A percentile compares a stretch with the other conserved stretches of the same genome.
Conservation (phyloP, 2,329 filamentous ascomycete genomes). For the Leptographium lundbergii region DNA sequence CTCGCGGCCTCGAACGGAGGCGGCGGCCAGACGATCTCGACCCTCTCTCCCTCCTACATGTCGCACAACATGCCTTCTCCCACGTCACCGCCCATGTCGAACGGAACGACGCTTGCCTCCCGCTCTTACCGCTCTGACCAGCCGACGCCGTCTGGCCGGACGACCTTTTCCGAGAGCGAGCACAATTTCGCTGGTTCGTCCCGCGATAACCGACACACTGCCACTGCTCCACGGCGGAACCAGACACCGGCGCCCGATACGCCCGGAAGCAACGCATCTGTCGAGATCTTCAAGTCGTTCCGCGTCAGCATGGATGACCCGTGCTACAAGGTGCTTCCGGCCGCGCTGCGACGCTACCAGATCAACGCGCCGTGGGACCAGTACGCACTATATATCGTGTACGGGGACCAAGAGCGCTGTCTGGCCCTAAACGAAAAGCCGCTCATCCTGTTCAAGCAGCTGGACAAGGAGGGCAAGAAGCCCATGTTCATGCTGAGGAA, state of each 20-base stretch:
- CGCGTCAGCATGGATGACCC: constrained; percentile 96
- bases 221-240: constrained; percentile 37
- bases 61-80: constrained; percentile 59
- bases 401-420: constrained; percentile 95
- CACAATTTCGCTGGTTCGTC: constrained; percentile 22
- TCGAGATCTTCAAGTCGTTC: constrained; percentile 99
- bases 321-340: constrained; percentile 91
- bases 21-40: constrained; percentile 34
- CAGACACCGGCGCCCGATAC: constrained; percentile 52
- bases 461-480: constrained; percentile 94
- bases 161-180: constrained; percentile 42
- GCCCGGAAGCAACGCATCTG: constrained; percentile 45
- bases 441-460: constrained; percentile 89
- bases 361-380: constrained; percentile 97
- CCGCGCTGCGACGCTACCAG: constrained; percentile 93
- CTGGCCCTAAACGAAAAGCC: constrained; percentile 86
- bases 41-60: constrained; percentile 40
- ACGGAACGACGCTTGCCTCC: constrained; percentile 41
- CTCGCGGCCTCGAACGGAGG: constrained; percentile 57
- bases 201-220: constrained; percentile 19
- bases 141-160: constrained; percentile 39
- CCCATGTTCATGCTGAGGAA: constrained; percentile 97
- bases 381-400: constrained; percentile 95
- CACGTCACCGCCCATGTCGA: constrained; percentile 49
- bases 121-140: constrained; percentile 47